Base-by-base conservation (phyloP, 768 basidiomycete genomes). In the Dentipellis sp. region DNA sequence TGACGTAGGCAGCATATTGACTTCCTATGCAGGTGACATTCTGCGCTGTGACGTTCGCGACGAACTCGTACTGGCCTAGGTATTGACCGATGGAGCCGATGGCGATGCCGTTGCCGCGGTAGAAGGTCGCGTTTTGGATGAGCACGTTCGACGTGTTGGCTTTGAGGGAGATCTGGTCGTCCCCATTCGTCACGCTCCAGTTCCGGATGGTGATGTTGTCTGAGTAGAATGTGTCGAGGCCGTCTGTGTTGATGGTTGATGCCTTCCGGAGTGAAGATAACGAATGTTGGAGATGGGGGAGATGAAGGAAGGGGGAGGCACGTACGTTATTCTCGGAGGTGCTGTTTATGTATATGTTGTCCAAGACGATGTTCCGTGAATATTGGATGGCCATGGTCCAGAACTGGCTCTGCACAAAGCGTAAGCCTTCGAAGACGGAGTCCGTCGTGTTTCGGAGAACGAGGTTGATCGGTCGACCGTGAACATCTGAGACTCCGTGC, bases 71-170 rank as follows among this genome's bases (percentile, higher is more conserved):
- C 14, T 58, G 50, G 38, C 64, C 71, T 1, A 59, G 62, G 55
- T 72, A 75, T 58, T 73, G 72, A 22, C 70, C 71, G 45, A 73
- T 71, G 12, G 65, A 65, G 17, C 74, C 74, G 48, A 74, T 72
- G 12, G 74, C 72, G 40, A 75, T 69, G 39, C 74, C 74, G 2
- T 68, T 67, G 4, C 73, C 73, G 23, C 67, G 67, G 54, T 68
- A 62, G 55, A 74, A 74, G 2, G 67, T 64, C 16, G 67, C 68
- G 58, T 75, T 71, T 36, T 69, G 64, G n/a, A 71, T 70, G 50
- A 71, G 63, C 29, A 74, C 74, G 52, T 71, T 67, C n/a, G 73
- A 71, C 3, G 71, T 71, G 56, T 75, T 75, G 8, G 71, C 72
- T 55, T 75, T 74, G 29, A 70, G 59, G 6, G 72, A 69, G 50